phyloP scores from a whole-genome alignment of 495 filamentous ascomycete species.

The Pyrenula aspistea region DNA sequence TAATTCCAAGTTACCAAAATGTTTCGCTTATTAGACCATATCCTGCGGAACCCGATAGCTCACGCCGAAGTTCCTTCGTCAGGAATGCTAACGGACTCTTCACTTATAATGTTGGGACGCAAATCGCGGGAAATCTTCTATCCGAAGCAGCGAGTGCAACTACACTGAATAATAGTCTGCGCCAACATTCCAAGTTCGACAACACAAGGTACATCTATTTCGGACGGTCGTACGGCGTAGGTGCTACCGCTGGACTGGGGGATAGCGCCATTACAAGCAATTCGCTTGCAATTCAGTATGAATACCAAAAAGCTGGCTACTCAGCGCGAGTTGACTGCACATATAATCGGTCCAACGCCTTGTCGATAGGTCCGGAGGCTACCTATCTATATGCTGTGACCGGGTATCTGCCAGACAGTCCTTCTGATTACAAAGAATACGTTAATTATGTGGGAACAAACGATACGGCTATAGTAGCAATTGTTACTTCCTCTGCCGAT shows the following conservation, averaged over 20 bases:
- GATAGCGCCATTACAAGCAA: constrained; percentile 9
- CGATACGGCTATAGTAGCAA: constrained; percentile 15
- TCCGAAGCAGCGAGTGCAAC: constrained; percentile 14
- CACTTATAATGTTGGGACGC: background rate
- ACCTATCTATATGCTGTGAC: constrained; percentile 3
- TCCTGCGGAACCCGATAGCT: background rate
- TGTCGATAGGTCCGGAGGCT: background rate
- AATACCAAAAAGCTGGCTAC: constrained; percentile 18
- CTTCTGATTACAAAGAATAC: constrained; percentile 2
- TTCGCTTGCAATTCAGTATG: constrained; percentile 5
- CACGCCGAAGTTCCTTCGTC: background rate
- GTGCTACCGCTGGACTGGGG: constrained; percentile 16
- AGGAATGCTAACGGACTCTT: background rate
- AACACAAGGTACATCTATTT: constrained; percentile 21
- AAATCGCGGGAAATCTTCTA: constrained; percentile 14
- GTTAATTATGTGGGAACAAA: constrained; percentile 12
- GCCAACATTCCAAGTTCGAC: constrained; percentile 18
- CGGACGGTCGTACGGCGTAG: constrained; percentile 23
- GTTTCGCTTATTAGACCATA: background rate
- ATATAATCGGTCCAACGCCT: constrained; percentile 1
- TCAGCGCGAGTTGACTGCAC: constrained; percentile 15
- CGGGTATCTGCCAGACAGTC: constrained; percentile 16
- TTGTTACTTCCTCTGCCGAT: constrained; percentile 7
- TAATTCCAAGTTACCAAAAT: background rate
- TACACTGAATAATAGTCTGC: constrained; percentile 5